phyloP scores from a whole-genome alignment of 495 filamentous ascomycete species.

The Annulohypoxylon maeteangense region DNA sequence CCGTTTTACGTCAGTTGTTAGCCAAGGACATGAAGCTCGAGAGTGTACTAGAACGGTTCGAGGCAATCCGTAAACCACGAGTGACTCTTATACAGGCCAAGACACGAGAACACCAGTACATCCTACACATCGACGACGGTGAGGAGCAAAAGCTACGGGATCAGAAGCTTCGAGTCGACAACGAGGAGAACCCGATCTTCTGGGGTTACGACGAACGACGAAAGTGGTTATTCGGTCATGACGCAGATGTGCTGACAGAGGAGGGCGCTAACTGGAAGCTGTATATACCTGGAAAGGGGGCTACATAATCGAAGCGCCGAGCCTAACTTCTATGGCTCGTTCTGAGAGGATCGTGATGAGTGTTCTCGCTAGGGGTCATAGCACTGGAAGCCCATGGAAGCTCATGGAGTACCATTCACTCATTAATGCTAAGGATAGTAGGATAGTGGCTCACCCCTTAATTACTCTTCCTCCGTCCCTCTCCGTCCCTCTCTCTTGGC shows the following conservation, averaged over 20 bases:
- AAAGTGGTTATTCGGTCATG: conserved; percentile 40
- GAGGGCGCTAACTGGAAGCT: conserved; percentile 3
- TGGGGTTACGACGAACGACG: conserved; percentile 35
- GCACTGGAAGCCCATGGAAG: too few species aligned
- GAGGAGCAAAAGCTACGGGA: conserved; percentile 41
- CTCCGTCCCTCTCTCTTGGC: neutral
- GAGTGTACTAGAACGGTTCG: conserved; percentile 15
- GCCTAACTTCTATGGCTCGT: too few species aligned
- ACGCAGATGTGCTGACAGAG: conserved; percentile 26
- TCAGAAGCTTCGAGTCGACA: conserved; percentile 26
- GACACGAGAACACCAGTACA: conserved; percentile 43
- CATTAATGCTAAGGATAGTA: neutral
- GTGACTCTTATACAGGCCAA: conserved; percentile 36
- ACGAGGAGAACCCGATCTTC: conserved; percentile 32
- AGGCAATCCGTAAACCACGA: conserved; percentile 23
- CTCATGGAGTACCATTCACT: neutral
- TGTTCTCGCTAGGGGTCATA: too few species aligned
- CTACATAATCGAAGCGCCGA: neutral
- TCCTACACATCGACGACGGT: conserved; percentile 42
- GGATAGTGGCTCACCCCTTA: neutral
- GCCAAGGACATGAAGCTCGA: conserved; percentile 23
- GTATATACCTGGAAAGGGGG: neutral
- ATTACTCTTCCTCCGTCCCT: too few species aligned
- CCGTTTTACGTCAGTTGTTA: conserved; percentile 38
- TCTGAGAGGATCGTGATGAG: too few species aligned